phyloP scores from a whole-genome alignment of 1,139 yeast genomes.

The Saccharomyces hybrid region DNA sequence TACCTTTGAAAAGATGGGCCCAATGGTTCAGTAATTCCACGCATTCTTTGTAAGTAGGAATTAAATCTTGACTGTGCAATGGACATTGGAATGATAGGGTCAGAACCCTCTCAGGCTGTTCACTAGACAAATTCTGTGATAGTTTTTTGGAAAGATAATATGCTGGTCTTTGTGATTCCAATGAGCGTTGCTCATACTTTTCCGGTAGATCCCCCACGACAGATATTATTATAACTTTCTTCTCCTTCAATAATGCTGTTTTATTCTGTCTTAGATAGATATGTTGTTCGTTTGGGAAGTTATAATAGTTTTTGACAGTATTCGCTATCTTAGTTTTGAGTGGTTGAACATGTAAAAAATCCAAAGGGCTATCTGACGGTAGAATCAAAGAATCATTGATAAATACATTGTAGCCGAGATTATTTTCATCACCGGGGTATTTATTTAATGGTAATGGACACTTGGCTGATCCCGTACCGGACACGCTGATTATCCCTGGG shows the following conservation, averaged over 20 bases:
- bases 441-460: conserved; percentile 25
- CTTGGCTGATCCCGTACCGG: conserved; percentile 25
- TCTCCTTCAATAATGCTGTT: conserved; percentile 11
- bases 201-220: conserved; percentile 30
- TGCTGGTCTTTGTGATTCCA: conserved; percentile 25
- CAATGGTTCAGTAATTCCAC: conserved; percentile 21
- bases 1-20: conserved; percentile 21
- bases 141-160: conserved; percentile 22
- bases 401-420: conserved; percentile 18
- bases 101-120: conserved; percentile 13
- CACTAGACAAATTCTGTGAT: conserved; percentile 15
- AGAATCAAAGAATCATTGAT: conserved; percentile 27
- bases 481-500: conserved; percentile 26
- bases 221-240: conserved; percentile 25
- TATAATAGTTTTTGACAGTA: conserved; percentile 28
- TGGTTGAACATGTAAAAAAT: conserved; percentile 25
- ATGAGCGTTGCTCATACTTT: conserved; percentile 25
- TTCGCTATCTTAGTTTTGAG: conserved; percentile 24
- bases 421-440: conserved; percentile 17
- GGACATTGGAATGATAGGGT: conserved; percentile 28
- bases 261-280: conserved; percentile 20
- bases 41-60: conserved; percentile 19
- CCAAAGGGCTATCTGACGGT: conserved; percentile 26
- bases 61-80: conserved; percentile 18
- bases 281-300: conserved; percentile 28